phyloP scores from a whole-genome alignment of 768 basidiomycete genomes.

The Gautieria morchelliformis region DNA sequence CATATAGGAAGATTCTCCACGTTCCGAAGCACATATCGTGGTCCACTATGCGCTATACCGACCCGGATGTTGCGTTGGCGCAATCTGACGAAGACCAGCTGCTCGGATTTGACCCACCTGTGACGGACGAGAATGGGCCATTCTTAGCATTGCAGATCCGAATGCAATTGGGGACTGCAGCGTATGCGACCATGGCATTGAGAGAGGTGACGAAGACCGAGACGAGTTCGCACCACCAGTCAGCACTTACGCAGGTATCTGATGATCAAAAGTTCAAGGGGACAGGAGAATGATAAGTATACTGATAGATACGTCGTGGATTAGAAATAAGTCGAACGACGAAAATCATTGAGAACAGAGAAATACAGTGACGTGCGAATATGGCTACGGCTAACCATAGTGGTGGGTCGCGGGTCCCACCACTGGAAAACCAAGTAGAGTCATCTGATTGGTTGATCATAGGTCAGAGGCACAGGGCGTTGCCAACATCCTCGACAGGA shows the following conservation, averaged over 20 bases:
- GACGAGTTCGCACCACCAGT: conserved; percentile 88
- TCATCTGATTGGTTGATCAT: not conserved
- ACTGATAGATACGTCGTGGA: conserved; percentile 13
- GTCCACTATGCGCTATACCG: conserved; percentile 79
- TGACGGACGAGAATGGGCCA: conserved; percentile 57
- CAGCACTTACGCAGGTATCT: conserved; percentile 60
- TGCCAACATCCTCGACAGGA: too few species aligned
- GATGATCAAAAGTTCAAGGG: conserved; percentile 80
- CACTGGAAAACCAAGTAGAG: not conserved
- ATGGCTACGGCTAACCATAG: not conserved
- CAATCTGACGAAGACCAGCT: conserved; percentile 94
- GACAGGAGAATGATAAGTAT: conserved; percentile 20
- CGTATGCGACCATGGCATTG: conserved; percentile 97
- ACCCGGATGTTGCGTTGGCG: conserved; percentile 84
- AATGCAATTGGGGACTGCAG: conserved; percentile 78
- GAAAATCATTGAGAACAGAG: not conserved
- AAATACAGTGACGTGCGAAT: not conserved
- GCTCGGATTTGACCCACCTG: conserved; percentile 69
- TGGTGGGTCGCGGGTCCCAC: not conserved
- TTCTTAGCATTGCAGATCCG: conserved; percentile 84
- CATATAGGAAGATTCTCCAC: conserved; percentile 88
- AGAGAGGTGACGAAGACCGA: conserved; percentile 93
- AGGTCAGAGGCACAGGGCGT: not conserved
- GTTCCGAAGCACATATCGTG: conserved; percentile 75
- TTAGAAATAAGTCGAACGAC: not conserved